Conservation (phyloP, 2,329 filamentous ascomycete genomes). For the Pseudogymnoascus verrucosus region DNA sequence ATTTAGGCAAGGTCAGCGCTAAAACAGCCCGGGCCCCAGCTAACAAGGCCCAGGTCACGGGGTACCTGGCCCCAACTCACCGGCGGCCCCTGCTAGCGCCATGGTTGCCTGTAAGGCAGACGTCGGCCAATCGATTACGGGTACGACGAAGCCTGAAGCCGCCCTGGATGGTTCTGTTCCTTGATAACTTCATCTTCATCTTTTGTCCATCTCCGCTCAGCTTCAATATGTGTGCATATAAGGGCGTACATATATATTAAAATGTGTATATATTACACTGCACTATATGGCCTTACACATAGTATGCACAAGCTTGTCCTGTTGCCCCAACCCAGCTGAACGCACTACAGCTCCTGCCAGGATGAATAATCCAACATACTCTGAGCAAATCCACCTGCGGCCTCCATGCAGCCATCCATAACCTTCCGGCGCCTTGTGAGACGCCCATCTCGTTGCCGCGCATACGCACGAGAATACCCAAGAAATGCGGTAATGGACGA, state of each 20-base stretch:
- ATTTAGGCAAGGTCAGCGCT: neutral
- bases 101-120: slow-evolving; percentile 1
- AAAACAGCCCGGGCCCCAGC: neutral
- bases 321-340: neutral
- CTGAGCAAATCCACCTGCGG: neutral
- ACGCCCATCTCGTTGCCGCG: neutral
- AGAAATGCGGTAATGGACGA: slow-evolving; percentile 1
- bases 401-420: slow-evolving; percentile 2
- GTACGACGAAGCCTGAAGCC: neutral
- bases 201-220: neutral
- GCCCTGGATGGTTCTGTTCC: neutral
- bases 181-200: neutral
- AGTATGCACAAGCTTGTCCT: neutral
- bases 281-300: neutral
- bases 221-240: neutral
- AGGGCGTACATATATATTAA: neutral
- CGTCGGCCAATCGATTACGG: neutral
- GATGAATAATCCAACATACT: neutral
- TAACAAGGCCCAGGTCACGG: neutral
- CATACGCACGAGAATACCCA: neutral
- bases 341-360: neutral
- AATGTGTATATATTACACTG: neutral
- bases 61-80: slow-evolving; percentile 3
- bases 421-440: neutral
- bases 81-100: neutral